phyloP scores from a whole-genome alignment of 2,329 filamentous ascomycete genomes.

The Sporothrix brasiliensis region DNA sequence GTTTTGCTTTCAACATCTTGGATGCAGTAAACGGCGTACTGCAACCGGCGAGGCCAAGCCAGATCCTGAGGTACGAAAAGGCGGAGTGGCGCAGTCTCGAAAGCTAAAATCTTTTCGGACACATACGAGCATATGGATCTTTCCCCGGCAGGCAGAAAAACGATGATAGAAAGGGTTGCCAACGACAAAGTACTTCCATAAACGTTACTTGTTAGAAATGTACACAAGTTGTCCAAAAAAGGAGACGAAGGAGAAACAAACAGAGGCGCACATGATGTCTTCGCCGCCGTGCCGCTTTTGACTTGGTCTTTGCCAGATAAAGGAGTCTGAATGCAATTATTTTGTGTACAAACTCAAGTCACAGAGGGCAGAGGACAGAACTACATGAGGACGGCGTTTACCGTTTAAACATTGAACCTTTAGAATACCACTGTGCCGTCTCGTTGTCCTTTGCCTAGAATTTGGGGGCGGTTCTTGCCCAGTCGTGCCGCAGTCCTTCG shows the following conservation, averaged over 20 bases:
- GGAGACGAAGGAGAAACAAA: neutral
- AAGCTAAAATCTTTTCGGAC: neutral
- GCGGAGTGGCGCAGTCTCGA: constrained; percentile 3
- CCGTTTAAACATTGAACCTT: no score
- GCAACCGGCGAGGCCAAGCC: neutral
- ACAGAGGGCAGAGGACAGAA: no score
- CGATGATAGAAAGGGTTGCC: no score
- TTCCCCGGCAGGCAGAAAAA: neutral
- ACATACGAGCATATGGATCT: neutral
- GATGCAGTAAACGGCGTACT: neutral
- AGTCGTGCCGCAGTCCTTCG: constrained; percentile 12
- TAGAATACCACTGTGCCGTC: neutral
- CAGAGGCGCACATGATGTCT: neutral
- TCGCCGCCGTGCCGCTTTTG: neutral
- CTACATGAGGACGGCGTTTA: no score
- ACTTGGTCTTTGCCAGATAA: neutral
- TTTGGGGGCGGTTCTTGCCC: constrained; percentile 16
- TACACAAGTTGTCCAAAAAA: neutral
- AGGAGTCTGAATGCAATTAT: neutral
- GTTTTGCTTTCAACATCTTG: neutral
- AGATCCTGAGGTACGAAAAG: neutral
- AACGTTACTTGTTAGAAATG: neutral
- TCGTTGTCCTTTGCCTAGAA: neutral
- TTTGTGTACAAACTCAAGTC: no score
- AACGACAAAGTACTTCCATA: neutral